These are phyloP conservation scores for Aspergillus aculeatus DNA, from an alignment of 2,329 filamentous ascomycete genomes.

Conservation along the genomic window DNA sequence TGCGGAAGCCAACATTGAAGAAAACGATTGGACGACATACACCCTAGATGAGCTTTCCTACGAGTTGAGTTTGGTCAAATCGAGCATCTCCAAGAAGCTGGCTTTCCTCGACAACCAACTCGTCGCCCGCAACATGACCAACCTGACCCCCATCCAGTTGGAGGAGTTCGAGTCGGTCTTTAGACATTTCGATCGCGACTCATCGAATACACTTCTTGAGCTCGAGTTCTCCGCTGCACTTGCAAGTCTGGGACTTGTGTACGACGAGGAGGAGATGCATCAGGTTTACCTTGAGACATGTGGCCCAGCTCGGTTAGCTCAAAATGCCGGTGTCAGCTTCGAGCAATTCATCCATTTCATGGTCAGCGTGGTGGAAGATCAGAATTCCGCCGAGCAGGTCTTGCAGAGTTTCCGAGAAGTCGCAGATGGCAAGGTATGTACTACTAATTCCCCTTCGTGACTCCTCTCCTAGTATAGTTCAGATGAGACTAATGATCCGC, in stretches of 20 bases:
- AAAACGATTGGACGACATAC: conserved; percentile 99
- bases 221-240: conserved; percentile 94
- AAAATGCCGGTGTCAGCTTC: conserved; percentile 76
- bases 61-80: conserved; percentile 86
- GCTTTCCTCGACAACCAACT: conserved; percentile 98
- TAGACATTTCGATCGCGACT: conserved; percentile 92
- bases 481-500: conserved; percentile 12
- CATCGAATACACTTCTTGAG: conserved; percentile 85
- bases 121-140: conserved; percentile 97
- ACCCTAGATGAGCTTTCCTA: conserved; percentile 95
- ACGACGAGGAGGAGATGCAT: conserved; percentile 98
- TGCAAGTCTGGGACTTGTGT: conserved; percentile 91
- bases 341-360: conserved; percentile 99
- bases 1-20: conserved; percentile 94
- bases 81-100: conserved; percentile 92
- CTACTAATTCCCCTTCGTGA: neutral
- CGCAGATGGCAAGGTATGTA: conserved; percentile 79
- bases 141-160: conserved; percentile 93
- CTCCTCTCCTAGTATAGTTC: neutral
- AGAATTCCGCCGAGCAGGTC: conserved; percentile 97
- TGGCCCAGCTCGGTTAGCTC: conserved; percentile 54
- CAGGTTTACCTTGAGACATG: conserved; percentile 89
- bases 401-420: conserved; percentile 98
- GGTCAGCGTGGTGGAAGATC: conserved; percentile 98
- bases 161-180: conserved; percentile 99